Conservation (phyloP, 225 moss, liverwort and hornwort species). For the Pseudoscleropodium purum region DNA sequence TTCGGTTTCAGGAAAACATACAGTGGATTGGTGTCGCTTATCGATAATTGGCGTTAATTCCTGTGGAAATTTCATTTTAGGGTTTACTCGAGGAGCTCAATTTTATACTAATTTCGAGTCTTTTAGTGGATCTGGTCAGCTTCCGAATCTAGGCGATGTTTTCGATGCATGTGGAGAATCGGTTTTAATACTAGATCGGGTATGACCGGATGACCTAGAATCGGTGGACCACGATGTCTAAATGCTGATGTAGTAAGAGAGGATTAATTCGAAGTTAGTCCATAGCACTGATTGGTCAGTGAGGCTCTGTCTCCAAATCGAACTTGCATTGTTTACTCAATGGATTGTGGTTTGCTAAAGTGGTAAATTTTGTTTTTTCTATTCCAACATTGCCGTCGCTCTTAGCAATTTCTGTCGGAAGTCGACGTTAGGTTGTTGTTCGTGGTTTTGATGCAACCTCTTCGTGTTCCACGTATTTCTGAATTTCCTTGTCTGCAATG, state of each 20-base stretch:
- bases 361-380: not conserved
- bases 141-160: not conserved
- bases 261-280: not conserved
- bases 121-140: not conserved
- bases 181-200: not conserved
- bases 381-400: not conserved
- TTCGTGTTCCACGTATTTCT: not conserved
- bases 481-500: not conserved
- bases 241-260: not conserved
- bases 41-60: not conserved
- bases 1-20: not conserved
- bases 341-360: not conserved
- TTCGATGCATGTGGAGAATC: not conserved
- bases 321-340: not conserved
- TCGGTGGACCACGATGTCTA: not conserved
- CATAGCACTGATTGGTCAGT: not conserved
- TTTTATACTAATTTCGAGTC: not conserved
- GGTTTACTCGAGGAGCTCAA: slow-evolving; percentile 2
- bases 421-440: not conserved
- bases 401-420: not conserved
- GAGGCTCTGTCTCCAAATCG: not conserved
- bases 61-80: not conserved
- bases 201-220: not conserved
- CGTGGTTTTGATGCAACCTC: not conserved
- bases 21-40: not conserved